These are phyloP conservation scores for Glycine latifolia DNA, from an alignment of 306 rosid species.

Conservation along the genomic window DNA sequence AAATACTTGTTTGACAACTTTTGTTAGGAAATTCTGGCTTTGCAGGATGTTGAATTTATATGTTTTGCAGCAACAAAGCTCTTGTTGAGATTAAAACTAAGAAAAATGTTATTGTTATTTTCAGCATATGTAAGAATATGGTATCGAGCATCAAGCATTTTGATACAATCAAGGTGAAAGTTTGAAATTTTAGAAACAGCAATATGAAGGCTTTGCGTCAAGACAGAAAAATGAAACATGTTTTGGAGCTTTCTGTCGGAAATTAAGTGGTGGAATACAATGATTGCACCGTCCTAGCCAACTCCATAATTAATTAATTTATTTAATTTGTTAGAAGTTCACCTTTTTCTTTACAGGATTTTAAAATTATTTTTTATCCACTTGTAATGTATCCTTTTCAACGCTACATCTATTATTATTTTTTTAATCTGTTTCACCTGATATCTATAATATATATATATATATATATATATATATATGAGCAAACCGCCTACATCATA, in stretches of 20 bases:
- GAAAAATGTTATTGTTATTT: constrained; percentile 33
- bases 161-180: no score
- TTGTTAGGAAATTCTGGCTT: constrained; percentile 14
- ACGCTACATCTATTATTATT: neutral
- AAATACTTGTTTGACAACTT: constrained; percentile 20
- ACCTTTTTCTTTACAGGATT: neutral
- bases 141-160: neutral
- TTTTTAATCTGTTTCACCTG: neutral
- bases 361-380: no score
- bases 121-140: constrained; percentile 56
- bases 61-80: neutral
- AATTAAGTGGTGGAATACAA: neutral
- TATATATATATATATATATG: no score
- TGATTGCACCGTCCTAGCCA: constrained; percentile 30
- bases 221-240: no score
- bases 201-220: no score
- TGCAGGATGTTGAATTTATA: constrained; percentile 38
- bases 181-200: no score
- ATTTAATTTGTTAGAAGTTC: neutral
- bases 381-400: neutral
- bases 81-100: constrained; percentile 40
- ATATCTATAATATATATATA: no score
- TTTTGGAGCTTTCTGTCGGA: no score
- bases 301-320: neutral
- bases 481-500: neutral